A percentile compares a stretch with the other conserved stretches of the same genome.
phyloP scores from a whole-genome alignment of 805 yeast species.

The Wickerhamomyces ciferrii region DNA sequence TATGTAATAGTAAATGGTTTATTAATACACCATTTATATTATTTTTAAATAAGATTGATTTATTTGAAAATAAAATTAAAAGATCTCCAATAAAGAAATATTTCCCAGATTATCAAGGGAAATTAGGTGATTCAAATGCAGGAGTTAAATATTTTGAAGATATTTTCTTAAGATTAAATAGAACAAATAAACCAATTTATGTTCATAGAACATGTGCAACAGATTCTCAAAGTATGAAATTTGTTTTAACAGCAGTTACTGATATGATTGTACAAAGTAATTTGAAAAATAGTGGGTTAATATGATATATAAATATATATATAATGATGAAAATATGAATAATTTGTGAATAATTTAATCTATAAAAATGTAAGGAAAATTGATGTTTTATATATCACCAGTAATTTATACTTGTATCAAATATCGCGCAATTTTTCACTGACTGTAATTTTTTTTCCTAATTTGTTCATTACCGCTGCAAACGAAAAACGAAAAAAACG shows the following conservation, averaged over 20 bases:
- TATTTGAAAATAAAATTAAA: constrained; percentile 66
- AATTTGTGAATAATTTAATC: no score
- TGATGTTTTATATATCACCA: no score
- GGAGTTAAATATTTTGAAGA: constrained; percentile 70
- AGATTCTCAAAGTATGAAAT: constrained; percentile 81
- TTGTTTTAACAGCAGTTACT: constrained; percentile 87
- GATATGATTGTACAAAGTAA: constrained; percentile 86
- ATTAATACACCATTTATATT: constrained; percentile 79
- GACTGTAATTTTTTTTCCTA: no score
- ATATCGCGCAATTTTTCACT: no score
- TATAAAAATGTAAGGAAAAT: background rate
- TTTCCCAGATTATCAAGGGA: constrained; percentile 76
- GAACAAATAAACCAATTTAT: constrained; percentile 68
- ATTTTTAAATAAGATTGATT: constrained; percentile 84
- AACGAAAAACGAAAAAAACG: background rate
- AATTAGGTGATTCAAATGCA: constrained; percentile 55
- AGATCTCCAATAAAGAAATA: constrained; percentile 62
- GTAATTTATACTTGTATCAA: no score
- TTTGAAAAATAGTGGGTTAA: constrained; percentile 70
- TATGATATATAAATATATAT: constrained; percentile 25
- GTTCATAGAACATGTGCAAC: constrained; percentile 96
- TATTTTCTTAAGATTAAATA: constrained; percentile 58
- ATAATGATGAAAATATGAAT: background rate
- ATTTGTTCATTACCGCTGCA: background rate
- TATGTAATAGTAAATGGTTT: constrained; percentile 86